Conservation (phyloP, 225 moss, liverwort and hornwort species). For the Lunularia cruciata region DNA sequence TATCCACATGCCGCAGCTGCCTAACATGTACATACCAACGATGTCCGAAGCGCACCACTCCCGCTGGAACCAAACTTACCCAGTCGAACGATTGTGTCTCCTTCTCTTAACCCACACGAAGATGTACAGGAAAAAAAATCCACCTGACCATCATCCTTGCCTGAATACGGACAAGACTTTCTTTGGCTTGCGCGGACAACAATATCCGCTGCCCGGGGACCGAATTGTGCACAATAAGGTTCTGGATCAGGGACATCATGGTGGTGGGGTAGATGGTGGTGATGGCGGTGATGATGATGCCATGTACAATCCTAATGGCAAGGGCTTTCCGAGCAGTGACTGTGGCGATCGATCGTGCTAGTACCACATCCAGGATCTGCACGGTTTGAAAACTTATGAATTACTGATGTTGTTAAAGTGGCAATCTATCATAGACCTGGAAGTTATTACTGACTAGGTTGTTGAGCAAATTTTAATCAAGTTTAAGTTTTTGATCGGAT, state of each 20-base stretch:
- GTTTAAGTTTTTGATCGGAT: too few relatives aligned
- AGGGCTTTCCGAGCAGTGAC: too few relatives aligned
- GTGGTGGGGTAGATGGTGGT: too few relatives aligned
- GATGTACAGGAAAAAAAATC: constrained; percentile 34
- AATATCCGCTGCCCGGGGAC: constrained; percentile 34
- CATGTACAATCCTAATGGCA: too few relatives aligned
- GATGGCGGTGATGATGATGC: too few relatives aligned
- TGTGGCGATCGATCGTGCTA: too few relatives aligned
- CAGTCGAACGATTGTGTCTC: constrained; percentile 38
- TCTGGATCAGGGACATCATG: neutral
- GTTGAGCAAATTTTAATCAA: too few relatives aligned
- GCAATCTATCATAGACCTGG: too few relatives aligned
- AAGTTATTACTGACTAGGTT: too few relatives aligned
- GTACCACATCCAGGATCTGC: too few relatives aligned
- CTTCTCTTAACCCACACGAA: constrained; percentile 30
- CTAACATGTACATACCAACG: constrained; percentile 45
- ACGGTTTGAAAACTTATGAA: too few relatives aligned
- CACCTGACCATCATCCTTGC: constrained; percentile 47
- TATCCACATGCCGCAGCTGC: constrained; percentile 33
- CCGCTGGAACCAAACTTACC: constrained; percentile 37
- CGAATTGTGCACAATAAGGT: constrained; percentile 11
- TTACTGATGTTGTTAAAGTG: too few relatives aligned
- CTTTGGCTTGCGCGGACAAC: constrained; percentile 38
- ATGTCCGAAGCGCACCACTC: constrained; percentile 22
- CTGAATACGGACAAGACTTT: constrained; percentile 23